Percentiles rank a stretch among this genome's conserved stretches.
These are phyloP conservation scores for Paraphaeosphaeria sporulosa DNA, from an alignment of 2,329 filamentous ascomycete genomes.

Conservation along the genomic window DNA sequence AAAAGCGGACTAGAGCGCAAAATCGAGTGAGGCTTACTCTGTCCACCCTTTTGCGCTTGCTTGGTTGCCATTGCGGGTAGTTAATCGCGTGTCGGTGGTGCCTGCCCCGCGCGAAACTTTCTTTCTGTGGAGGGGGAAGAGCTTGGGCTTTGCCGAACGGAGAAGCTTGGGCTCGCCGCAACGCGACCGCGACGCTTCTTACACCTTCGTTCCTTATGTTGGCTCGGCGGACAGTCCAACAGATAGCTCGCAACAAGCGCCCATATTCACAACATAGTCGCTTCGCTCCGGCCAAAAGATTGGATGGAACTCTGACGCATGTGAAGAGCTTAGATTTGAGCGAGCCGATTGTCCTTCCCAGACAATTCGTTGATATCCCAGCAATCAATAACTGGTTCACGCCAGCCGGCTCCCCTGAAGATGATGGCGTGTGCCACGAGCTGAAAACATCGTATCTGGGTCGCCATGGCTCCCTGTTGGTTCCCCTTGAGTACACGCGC, in stretches of 20 bases:
- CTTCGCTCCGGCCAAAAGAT: slow-evolving; percentile 19
- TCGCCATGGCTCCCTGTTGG: slow-evolving; percentile 57
- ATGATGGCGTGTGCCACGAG: slow-evolving; percentile 11
- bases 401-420: slow-evolving; percentile 4
- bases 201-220: slow-evolving; percentile 16
- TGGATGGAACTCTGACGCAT: slow-evolving; percentile 16
- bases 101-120: slow-evolving; percentile 17
- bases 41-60: slow-evolving; percentile 25
- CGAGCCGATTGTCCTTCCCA: slow-evolving; percentile 32
- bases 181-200: background rate
- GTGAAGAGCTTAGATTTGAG: slow-evolving; percentile 26
- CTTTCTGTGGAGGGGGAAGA: slow-evolving; percentile 13
- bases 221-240: slow-evolving; percentile 1
- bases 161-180: slow-evolving; percentile 8
- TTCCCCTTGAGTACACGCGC: slow-evolving; percentile 67
- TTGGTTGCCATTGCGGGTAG: slow-evolving; percentile 23
- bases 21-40: slow-evolving; percentile 30
- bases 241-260: slow-evolving; percentile 12
- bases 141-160: slow-evolving; percentile 6
- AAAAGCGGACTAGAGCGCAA: background rate
- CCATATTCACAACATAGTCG: slow-evolving; percentile 19
- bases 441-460: slow-evolving; percentile 36
- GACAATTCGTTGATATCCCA: slow-evolving; percentile 31
- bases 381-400: slow-evolving; percentile 45
- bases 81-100: slow-evolving; percentile 4